phyloP scores from a whole-genome alignment of 768 basidiomycete genomes.

The Boletales sp. region DNA sequence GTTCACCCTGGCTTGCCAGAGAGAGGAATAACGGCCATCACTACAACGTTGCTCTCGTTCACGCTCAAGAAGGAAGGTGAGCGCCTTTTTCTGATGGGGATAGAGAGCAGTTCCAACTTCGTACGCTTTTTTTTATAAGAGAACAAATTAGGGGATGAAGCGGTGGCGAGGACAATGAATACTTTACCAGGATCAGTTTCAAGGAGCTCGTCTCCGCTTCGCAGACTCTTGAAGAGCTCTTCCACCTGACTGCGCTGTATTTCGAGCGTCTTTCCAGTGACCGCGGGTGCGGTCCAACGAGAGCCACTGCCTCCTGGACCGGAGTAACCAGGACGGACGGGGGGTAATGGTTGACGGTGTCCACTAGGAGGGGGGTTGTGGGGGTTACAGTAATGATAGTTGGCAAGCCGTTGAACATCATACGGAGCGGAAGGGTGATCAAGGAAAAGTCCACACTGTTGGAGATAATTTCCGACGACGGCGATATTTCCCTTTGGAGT shows the following conservation, averaged over 20 bases:
- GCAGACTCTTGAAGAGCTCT: constrained; percentile 85
- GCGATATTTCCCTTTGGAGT: constrained; percentile 92
- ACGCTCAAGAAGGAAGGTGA: constrained; percentile 92
- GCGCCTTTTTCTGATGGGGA: constrained; percentile 97
- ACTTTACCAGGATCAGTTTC: constrained; percentile 82
- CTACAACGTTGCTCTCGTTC: constrained; percentile 59
- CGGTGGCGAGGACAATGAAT: constrained; percentile 11
- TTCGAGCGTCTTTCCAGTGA: constrained; percentile 77
- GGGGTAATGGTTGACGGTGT: constrained; percentile 40
- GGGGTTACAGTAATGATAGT: constrained; percentile 80
- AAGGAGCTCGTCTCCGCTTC: constrained; percentile 79
- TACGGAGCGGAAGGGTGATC: constrained; percentile 76
- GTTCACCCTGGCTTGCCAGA: constrained; percentile 64
- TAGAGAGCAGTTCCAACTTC: constrained; percentile 86
- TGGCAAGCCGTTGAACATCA: constrained; percentile 54
- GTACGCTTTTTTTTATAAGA: constrained; percentile 39
- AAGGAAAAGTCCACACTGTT: constrained; percentile 63
- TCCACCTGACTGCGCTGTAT: constrained; percentile 92
- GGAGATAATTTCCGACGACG: constrained; percentile 75
- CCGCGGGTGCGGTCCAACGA: constrained; percentile 56
- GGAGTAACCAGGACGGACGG: constrained; percentile 40
- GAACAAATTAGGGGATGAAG: constrained; percentile 13
- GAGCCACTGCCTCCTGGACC: constrained; percentile 35
- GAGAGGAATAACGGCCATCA: constrained; percentile 62
- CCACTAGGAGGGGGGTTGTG: constrained; percentile 81